Evolutionary conservation across 2,329 filamentous ascomycete genomes (phyloP), one percentile per base, ranked within the genome.

Genomic region (Plenodomus lindquistii): DNA sequence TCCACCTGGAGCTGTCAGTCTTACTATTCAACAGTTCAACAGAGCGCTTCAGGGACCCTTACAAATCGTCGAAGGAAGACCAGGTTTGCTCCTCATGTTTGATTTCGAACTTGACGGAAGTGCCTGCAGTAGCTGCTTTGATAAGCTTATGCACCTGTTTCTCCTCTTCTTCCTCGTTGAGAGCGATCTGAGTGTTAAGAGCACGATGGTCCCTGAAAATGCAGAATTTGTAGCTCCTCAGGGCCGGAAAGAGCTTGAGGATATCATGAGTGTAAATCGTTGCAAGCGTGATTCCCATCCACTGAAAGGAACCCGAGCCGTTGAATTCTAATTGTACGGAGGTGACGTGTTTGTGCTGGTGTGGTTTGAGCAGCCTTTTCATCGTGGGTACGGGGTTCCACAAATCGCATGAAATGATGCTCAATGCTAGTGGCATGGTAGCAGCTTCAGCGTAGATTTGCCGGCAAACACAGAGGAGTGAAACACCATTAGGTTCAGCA

Each of bases 381-480:
- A 10, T 36, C 13, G 15, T 19, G 1, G 11, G 1, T 15, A 1
- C 7, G 8, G 29, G 2, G 5, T 2, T 1, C n/a, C 2, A 8
- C 2, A 13, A 36, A 17, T 20, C 16, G 27, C 50, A 43, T 2
- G 1, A 20, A 15, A 15, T 55, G 19, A 19, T 38, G n/a, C 21
- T 17, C 3, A 45, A 22, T 6, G 54, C n/a, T n/a, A n/a, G n/a
- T n/a, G n/a, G 43, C 9, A 54, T 27, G 2, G 17, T 2, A 1
- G 44, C 42, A 11, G 55, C 36, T 22, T 56, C 56, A 7, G 27
- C 21, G 24, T 59, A 54, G 13, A 56, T 52, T n/a, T 60, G 54
- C 20, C 59, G 51, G 16, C 50, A 54, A 11, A 35, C 37, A 3
- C 24, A 31, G 5, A 56, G 35, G 29, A 56, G 53, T 11, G 41